Evolutionary conservation across 805 yeast species (phyloP), one percentile per base, ranked within the genome.

Genomic region (Ogataea haglerorum): DNA sequence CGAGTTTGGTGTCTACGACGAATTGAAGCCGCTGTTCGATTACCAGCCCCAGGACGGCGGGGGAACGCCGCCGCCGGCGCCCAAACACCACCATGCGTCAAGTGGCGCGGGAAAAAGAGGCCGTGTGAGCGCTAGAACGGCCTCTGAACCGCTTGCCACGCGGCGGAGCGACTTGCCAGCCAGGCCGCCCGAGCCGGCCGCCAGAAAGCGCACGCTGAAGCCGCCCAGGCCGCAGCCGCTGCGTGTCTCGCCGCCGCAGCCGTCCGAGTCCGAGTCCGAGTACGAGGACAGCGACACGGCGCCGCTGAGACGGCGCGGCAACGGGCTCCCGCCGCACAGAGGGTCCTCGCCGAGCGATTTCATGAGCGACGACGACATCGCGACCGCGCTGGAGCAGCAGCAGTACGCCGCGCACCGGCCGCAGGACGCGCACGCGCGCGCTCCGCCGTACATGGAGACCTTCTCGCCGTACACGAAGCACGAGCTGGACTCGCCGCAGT

Each of bases 71-170:
- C 81, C 82, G 12, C 76, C 75, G 6, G 80, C 80, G 21, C 82
- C 84, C 33, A 76, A 80, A 50, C 83, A 80, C 51, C 83, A 79
- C 37, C 81, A 83, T 54, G 79, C 84, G 5, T 70, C 85, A 2
- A 65, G 75, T 33, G 65, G 66, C 31, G 66, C 68, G 30, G 56
- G 69, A 32, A 56, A 61, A 33, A 41, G 50, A 45, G 51, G 48
- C 16, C 49, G 51, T 12, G 42, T 48, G 29, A 56, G 59, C 16
- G 43, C 47, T 9, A 38, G 39, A 18, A 30, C 48, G 10, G 43
- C 37, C 22, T 23, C 47, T 6, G 34, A 44, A 15, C 36, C 50
- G 4, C 24, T 37, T 10, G 12, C 47, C 15, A 25, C 51, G 3
- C 27, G 42, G 36, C 37, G 43, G 38, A 34, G 46, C 13, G 47